Evolutionary conservation across 257 asterid genomes (phyloP).

Genomic region (Solanum corneliomulleri): DNA sequence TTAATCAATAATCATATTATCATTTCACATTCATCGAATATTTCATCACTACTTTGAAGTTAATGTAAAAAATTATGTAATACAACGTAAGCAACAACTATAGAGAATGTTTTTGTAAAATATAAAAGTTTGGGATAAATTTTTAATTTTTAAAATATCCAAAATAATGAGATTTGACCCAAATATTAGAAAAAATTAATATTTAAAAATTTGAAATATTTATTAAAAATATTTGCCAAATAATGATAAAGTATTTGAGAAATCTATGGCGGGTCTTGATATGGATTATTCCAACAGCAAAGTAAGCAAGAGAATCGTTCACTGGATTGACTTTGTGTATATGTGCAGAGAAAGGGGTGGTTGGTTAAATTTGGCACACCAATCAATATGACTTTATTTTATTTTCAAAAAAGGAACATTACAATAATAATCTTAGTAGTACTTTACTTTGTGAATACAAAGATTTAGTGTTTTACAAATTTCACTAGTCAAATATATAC

Average conservation of each 20-base stretch:
- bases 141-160: too few relatives aligned
- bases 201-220: too few relatives aligned
- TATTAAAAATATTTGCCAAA: too few relatives aligned
- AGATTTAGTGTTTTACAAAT: not conserved
- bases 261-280: not conserved
- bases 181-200: too few relatives aligned
- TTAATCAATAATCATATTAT: too few relatives aligned
- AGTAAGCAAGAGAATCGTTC: not conserved
- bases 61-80: too few relatives aligned
- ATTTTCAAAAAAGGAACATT: not conserved
- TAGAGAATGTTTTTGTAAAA: too few relatives aligned
- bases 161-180: fast-evolving
- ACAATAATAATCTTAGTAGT: not conserved
- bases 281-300: not conserved
- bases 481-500: not conserved
- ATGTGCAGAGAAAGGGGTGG: not conserved
- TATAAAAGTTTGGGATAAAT: too few relatives aligned
- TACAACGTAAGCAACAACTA: too few relatives aligned
- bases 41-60: too few relatives aligned
- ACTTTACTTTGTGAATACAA: not conserved
- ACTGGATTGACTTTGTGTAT: not conserved
- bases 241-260: too few relatives aligned
- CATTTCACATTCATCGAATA: too few relatives aligned
- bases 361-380: not conserved
- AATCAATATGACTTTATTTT: not conserved